Evolutionary conservation across 768 basidiomycete genomes (phyloP).

Genomic region (Agaricus blazei): DNA sequence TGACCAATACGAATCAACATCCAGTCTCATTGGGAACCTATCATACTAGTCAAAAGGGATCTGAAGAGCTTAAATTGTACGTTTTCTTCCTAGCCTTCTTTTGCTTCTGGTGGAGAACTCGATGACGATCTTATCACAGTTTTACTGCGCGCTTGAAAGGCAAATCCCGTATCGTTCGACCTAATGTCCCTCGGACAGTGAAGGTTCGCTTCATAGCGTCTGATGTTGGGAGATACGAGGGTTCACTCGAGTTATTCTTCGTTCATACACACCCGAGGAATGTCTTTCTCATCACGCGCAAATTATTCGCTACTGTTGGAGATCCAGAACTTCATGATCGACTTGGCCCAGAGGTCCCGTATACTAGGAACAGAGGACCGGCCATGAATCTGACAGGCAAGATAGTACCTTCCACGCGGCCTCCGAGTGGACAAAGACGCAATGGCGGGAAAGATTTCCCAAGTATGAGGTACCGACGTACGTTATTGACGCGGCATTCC

Average conservation of each 20-base stretch:
- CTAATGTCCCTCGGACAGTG: constrained; percentile 20
- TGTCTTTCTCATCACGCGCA: constrained; percentile 44
- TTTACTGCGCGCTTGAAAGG: constrained; percentile 30
- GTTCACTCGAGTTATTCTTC: constrained; percentile 45
- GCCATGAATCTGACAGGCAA: constrained; percentile 22
- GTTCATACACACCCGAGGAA: constrained; percentile 23
- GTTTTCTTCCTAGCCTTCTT: not conserved
- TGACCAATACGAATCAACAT: constrained; percentile 17
- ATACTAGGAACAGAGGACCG: constrained; percentile 22
- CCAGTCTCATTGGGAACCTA: constrained; percentile 18
- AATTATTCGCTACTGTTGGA: constrained; percentile 42
- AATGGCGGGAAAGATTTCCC: constrained; percentile 28
- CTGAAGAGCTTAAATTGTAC: constrained; percentile 20
- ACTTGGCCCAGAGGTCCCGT: constrained; percentile 41
- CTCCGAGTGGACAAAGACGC: constrained; percentile 31
- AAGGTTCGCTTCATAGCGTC: constrained; percentile 28
- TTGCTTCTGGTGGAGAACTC: not conserved
- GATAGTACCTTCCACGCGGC: constrained; percentile 30
- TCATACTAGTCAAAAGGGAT: constrained; percentile 18
- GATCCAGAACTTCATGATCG: constrained; percentile 42
- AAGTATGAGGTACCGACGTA: constrained; percentile 25
- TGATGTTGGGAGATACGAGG: constrained; percentile 39
- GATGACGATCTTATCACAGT: constrained; percentile 14
- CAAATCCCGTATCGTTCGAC: constrained; percentile 21
- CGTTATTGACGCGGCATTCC: constrained; percentile 25